Base-by-base conservation (phyloP, 495 filamentous ascomycete genomes). In the Pyrenula aspistea region DNA sequence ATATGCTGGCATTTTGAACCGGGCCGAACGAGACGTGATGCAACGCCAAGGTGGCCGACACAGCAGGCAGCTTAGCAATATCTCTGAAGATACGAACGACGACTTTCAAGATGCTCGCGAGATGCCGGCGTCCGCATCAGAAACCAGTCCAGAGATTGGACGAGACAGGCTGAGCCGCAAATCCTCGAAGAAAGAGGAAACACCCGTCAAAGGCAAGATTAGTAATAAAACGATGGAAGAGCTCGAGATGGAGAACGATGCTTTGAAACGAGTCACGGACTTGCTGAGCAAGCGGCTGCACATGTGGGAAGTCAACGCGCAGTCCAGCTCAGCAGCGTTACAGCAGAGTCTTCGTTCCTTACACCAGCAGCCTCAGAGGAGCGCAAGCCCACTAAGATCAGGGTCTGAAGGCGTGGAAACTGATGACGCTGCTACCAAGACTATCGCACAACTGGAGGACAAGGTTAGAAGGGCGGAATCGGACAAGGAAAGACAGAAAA, bases 71-170 rank as follows among this genome's bases (percentile, higher is more conserved):
- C 31, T 68, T 53, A 59, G 52, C 15, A 68, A 68, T 53, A 59
- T 77, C 2, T 80, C 83, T 2, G 74, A 82, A 3, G 80, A 78
- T n/a, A 77, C 83, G 22, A 85, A 88, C 25, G 83, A 89, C 21
- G 86, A 89, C 57, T 96, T 96, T 65, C 77, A 95, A 15, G 91
- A 95, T 67, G 91, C 91, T 1, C 76, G 80, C n/a, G 89, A 95
- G 67, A 60, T 77, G 57, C 71, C 68, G 23, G 73, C 68, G 49
- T 71, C 60, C 55, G 25, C 63, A 22, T 58, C 57, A 2, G 62
- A 59, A 25, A 55, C 57, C 24, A 56, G 36, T 23, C 70, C 12
- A 54, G 57, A 60, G 15, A 61, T 56, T 12, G 56, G 56, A 24
- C 57, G 52, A 25, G 67, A 69, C 36, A 69, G 71, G 55, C 61